A percentile compares a stretch with the other conserved stretches of the same genome.
Conservation (phyloP, 768 basidiomycete genomes). For the Mycena latifolia region DNA sequence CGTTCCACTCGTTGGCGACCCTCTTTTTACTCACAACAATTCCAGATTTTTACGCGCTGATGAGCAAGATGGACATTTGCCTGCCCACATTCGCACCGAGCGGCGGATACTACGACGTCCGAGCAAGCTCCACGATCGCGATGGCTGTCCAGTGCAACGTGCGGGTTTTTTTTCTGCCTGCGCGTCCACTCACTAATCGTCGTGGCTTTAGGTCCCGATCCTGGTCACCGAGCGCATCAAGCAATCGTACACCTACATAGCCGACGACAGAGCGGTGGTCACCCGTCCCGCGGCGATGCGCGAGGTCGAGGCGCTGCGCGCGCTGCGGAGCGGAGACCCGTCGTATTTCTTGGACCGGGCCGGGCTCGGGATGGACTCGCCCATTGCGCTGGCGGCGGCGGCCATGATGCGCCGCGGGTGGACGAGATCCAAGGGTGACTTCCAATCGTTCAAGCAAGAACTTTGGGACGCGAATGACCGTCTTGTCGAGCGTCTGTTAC, state of each 20-base stretch:
- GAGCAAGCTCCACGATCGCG: slow-evolving; percentile 56
- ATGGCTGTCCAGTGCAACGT: slow-evolving; percentile 56
- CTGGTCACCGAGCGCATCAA: slow-evolving; percentile 54
- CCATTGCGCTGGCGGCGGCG: slow-evolving; percentile 38
- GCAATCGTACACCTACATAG: slow-evolving; percentile 52
- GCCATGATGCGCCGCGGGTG: slow-evolving; percentile 49
- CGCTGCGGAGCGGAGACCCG: slow-evolving; percentile 48
- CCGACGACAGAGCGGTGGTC: slow-evolving; percentile 50
- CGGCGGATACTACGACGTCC: slow-evolving; percentile 48
- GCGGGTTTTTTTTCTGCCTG: slow-evolving; percentile 4
- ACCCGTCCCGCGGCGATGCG: slow-evolving; percentile 54
- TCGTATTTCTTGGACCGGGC: slow-evolving; percentile 37
- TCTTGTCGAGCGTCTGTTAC: slow-evolving; percentile 45
- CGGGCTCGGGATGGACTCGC: slow-evolving; percentile 32
- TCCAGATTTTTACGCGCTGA: slow-evolving; percentile 50
- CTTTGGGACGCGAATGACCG: slow-evolving; percentile 47
- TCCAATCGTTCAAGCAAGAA: slow-evolving; percentile 43
- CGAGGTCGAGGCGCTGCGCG: slow-evolving; percentile 52
- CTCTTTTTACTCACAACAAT: neutral
- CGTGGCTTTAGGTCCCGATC: slow-evolving; percentile 48
- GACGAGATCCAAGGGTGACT: slow-evolving; percentile 41
- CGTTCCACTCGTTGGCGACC: neutral
- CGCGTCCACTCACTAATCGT: neutral
- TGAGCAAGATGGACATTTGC: slow-evolving; percentile 55
- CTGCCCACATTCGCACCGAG: slow-evolving; percentile 53